These are phyloP conservation scores for Ceratocystis papillata DNA, from an alignment of 2,329 filamentous ascomycete species.

Conservation along the genomic window DNA sequence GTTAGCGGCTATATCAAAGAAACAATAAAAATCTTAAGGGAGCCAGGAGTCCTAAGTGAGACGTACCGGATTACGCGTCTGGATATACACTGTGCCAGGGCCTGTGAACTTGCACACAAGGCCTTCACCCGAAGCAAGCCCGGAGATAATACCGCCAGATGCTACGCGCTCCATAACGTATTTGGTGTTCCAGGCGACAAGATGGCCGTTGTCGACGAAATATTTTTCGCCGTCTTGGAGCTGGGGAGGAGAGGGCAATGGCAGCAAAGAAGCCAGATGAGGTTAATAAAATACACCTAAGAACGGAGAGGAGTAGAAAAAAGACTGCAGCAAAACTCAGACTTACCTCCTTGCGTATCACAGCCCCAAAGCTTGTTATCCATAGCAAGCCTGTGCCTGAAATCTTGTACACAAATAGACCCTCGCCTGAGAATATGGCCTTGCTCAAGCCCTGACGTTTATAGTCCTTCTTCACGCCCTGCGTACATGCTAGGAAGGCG, in stretches of 20 bases:
- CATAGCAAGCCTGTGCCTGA: conserved; percentile 71
- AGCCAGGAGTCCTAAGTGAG: background rate
- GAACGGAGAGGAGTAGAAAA: background rate
- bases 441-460: conserved; percentile 79
- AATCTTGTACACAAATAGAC: conserved; percentile 81
- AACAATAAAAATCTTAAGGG: background rate
- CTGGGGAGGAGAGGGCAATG: conserved; percentile 29
- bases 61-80: conserved; percentile 73
- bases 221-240: conserved; percentile 67
- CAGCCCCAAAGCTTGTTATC: conserved; percentile 88
- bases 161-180: conserved; percentile 84
- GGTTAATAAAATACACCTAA: conserved; percentile 10
- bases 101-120: conserved; percentile 90
- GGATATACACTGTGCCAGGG: conserved; percentile 82
- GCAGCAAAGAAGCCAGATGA: conserved; percentile 1
- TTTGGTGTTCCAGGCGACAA: conserved; percentile 94
- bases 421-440: conserved; percentile 88
- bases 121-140: conserved; percentile 69
- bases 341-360: conserved; percentile 84
- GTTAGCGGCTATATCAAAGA: too few species aligned
- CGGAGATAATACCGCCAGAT: conserved; percentile 87
- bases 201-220: conserved; percentile 82
- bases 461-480: conserved; percentile 78
- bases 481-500: conserved; percentile 72
- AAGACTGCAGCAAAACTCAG: background rate